Evolutionary conservation across 106 monocot species (phyloP).

Genomic region (Amphibolis antarctica): DNA sequence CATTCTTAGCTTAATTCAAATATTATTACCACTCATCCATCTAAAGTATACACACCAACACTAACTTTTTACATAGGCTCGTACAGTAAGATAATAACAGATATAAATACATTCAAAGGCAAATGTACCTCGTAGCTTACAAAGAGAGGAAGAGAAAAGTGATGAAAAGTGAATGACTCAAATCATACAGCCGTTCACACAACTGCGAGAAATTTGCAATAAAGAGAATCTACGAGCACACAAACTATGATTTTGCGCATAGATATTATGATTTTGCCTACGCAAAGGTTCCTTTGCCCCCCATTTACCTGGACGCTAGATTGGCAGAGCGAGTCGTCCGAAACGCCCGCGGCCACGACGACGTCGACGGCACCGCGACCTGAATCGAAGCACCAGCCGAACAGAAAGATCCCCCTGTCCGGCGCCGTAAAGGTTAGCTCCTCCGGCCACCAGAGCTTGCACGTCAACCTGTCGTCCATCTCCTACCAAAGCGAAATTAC

Average conservation of each 20-base stretch:
- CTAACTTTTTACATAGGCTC: too few species aligned
- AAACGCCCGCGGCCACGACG: slow-evolving; percentile 36
- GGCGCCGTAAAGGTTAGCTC: slow-evolving; percentile 16
- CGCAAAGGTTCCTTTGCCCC: not conserved
- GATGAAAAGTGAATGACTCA: too few species aligned
- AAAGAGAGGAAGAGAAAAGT: too few species aligned
- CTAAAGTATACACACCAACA: too few species aligned
- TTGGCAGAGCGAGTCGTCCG: slow-evolving; percentile 5
- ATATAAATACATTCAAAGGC: too few species aligned
- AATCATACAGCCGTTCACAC: too few species aligned
- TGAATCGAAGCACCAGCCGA: slow-evolving; percentile 57
- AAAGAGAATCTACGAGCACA: not conserved
- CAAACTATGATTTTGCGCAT: not conserved
- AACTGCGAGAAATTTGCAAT: too few species aligned
- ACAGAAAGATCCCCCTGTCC: slow-evolving; percentile 23
- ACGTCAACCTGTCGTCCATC: slow-evolving; percentile 23
- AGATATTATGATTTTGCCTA: not conserved
- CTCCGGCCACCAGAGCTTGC: slow-evolving; percentile 87
- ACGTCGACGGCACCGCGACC: slow-evolving; percentile 33
- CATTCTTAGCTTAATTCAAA: too few species aligned
- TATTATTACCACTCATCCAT: too few species aligned
- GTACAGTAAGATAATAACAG: too few species aligned
- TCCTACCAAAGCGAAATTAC: not conserved
- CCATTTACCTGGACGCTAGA: slow-evolving; percentile 6
- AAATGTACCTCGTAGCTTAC: too few species aligned